phyloP scores from a whole-genome alignment of 2,329 filamentous ascomycete species.

The Aspergillus terreus region DNA sequence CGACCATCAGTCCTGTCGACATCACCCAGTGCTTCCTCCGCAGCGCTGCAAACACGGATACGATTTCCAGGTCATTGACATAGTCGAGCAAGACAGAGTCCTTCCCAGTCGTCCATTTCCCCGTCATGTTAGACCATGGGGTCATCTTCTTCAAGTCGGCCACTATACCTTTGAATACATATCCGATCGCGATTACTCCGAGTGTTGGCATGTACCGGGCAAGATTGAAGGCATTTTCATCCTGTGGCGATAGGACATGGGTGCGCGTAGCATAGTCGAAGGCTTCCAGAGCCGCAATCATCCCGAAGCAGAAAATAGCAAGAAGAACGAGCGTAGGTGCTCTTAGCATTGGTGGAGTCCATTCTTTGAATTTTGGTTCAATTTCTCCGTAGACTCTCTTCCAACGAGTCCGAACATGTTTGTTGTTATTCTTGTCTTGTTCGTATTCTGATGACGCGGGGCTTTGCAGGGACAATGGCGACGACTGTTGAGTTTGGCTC shows the following conservation, averaged over 20 bases:
- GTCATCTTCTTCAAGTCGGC: constrained; percentile 4
- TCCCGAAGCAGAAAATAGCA: neutral
- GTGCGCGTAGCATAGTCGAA: neutral
- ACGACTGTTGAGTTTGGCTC: neutral
- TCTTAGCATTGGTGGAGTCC: neutral
- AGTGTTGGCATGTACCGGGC: neutral
- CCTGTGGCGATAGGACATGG: neutral
- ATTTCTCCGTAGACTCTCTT: neutral
- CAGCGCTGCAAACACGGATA: constrained; percentile 3
- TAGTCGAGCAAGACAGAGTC: constrained; percentile 3
- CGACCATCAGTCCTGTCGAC: neutral
- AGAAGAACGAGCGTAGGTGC: neutral
- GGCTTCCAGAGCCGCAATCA: neutral
- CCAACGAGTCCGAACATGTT: no score
- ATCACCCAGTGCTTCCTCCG: constrained; percentile 5
- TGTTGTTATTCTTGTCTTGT: neutral
- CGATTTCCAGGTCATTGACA: constrained; percentile 5
- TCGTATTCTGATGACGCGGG: neutral
- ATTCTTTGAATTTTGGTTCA: neutral
- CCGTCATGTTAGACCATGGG: constrained; percentile 6
- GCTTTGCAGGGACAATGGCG: neutral
- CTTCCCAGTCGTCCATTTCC: constrained; percentile 1
- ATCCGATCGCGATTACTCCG: neutral
- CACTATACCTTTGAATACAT: neutral
- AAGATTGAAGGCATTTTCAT: neutral